Evolutionary conservation across 1,284 basidiomycete species (phyloP).

Genomic region (Grifola frondosa): DNA sequence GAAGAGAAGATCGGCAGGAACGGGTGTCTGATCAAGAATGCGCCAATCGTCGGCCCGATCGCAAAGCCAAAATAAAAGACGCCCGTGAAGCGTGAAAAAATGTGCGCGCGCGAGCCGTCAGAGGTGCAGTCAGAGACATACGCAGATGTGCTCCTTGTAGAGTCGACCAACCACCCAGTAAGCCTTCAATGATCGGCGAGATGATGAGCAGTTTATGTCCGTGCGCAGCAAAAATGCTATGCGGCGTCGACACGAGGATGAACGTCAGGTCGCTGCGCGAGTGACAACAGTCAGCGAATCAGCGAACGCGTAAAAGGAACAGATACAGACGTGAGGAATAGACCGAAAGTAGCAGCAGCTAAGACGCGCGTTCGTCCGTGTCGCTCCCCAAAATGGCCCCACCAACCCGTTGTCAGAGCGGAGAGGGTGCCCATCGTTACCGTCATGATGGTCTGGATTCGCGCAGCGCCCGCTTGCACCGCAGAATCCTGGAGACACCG

Average conservation of each 20-base stretch:
- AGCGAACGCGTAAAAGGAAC: neutral
- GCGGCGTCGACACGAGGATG: constrained; percentile 74
- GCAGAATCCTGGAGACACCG: constrained; percentile 60
- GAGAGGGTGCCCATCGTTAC: constrained; percentile 80
- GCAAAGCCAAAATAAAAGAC: constrained; percentile 72
- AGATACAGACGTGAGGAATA: constrained; percentile 69
- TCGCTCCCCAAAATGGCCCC: constrained; percentile 82
- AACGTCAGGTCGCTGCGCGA: constrained; percentile 70
- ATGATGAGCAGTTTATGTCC: constrained; percentile 76
- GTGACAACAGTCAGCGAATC: neutral
- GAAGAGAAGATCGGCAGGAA: constrained; percentile 39
- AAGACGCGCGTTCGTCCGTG: constrained; percentile 78
- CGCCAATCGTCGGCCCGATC: constrained; percentile 72
- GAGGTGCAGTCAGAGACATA: constrained; percentile 88
- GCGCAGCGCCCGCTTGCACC: constrained; percentile 67
- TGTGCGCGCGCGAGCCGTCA: constrained; percentile 75
- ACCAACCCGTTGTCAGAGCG: constrained; percentile 84
- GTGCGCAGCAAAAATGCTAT: constrained; percentile 61
- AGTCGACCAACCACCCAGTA: constrained; percentile 85
- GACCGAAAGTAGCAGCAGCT: constrained; percentile 65
- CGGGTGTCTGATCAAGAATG: constrained; percentile 63
- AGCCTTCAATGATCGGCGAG: constrained; percentile 80
- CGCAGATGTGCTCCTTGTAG: constrained; percentile 75
- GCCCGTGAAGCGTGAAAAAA: constrained; percentile 79
- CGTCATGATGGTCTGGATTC: constrained; percentile 69